These are phyloP conservation scores for Pseudocercospora macadamiae DNA, from an alignment of 2,329 filamentous ascomycete genomes.

Conservation along the genomic window DNA sequence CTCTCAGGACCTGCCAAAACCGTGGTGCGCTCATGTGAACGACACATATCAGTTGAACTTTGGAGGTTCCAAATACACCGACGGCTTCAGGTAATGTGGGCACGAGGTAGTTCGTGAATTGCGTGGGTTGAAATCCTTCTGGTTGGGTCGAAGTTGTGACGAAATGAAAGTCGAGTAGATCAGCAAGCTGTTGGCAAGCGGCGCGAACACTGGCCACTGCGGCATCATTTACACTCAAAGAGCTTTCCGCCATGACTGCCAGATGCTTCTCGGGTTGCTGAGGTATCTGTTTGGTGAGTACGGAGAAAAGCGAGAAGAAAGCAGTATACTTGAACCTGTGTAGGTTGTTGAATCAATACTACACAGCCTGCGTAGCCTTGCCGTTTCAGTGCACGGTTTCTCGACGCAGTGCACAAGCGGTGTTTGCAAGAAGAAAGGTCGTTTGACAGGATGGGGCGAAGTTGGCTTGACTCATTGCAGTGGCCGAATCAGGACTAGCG, in stretches of 20 bases:
- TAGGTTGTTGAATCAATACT: background rate
- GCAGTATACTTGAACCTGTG: background rate
- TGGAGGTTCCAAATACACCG: background rate
- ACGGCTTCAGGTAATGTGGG: background rate
- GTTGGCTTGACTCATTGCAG: background rate
- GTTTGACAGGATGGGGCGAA: background rate
- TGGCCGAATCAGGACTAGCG: background rate
- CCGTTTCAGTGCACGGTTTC: background rate
- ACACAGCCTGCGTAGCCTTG: background rate
- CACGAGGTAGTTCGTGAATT: conserved; percentile 1
- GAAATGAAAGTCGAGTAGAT: background rate
- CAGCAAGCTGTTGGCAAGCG: background rate
- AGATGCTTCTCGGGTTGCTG: background rate
- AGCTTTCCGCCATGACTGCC: background rate
- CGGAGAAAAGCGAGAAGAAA: background rate
- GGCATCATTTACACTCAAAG: background rate
- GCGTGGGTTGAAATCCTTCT: background rate
- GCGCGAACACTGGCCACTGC: background rate
- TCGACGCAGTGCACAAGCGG: background rate
- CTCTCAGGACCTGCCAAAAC: background rate
- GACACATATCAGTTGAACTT: background rate
- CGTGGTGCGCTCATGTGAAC: background rate
- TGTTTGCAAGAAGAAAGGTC: background rate
- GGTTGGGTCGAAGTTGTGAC: background rate
- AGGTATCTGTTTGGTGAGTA: background rate